Base-by-base conservation (phyloP, 176 grass and related monocot species). In the Hyparrhenia diplandra region DNA sequence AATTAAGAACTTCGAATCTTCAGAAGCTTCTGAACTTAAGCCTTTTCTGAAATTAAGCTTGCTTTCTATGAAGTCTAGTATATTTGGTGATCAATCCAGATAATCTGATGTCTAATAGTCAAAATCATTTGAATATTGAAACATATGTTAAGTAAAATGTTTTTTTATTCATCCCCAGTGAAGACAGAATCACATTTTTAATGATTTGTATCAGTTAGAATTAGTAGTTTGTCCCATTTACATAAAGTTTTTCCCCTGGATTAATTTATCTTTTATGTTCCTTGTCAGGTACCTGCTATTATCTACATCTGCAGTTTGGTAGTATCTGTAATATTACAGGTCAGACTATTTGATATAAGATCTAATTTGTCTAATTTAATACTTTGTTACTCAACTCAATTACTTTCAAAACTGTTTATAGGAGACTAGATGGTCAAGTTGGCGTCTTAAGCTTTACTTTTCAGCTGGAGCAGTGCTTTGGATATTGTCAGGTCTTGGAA, bases 351-450 rank as follows among this genome's bases (percentile, higher is more conserved):
- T 69, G 68, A 13, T 78, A n/a, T 21, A 41, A 9, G 21, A 13
- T 64, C 69, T 75, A 73, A 39, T 61, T 66, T 41, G 6, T 83
- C 14, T 52, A 32, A 42, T 84, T 61, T 39, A 68, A 64, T 54
- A 27, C 62, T 25, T 80, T 1, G 40, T 54, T 77, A 63, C 46
- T 58, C 28, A 81, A 86, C 24, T 76, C 4, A 76, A 78, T 46
- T 3, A 75, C 28, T 64, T 87, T 31, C 71, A 37, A 55, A 55
- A 42, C 30, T 82, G 12, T 82, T 65, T 86, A 73, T 72, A 99
- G 96, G 96, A 99, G 85, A 99, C 90, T 74, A 91, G 85, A 88
- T 99, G 96, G 96, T 91, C 90, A 1, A 87, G 92, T 78, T 95
- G 82, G 86, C 76, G 87, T 71, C 83, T 99, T 76, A 99, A 95